Evolutionary conservation across 1,139 yeast genomes (phyloP), one percentile per base, ranked within the genome.

Genomic region (Yamadazyma diospyri): DNA sequence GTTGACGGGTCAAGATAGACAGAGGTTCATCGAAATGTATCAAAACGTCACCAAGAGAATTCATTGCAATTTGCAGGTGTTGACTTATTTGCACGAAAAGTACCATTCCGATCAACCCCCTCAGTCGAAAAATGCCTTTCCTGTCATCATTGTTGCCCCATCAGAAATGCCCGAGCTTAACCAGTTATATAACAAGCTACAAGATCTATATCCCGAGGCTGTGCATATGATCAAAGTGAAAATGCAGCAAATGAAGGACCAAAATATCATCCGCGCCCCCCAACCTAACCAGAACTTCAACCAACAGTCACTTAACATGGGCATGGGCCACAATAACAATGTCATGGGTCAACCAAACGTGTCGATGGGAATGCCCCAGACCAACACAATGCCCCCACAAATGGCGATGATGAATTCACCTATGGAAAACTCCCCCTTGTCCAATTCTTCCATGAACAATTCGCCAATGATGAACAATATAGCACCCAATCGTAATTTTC

Each of bases 161-260:
- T 68, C 66, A 5, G 79, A 74, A 33, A 64, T 75, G 63, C 77
- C 79, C 0, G 81, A 74, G 45, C 57, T 76, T 33, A 57, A 55
- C 35, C 70, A 61, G 29, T 59, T 71, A 32, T 76, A 76, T 47
- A 55, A 59, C 23, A 57, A 67, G 34, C 54, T 76, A 32, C 76
- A 73, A 41, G 76, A 70, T 34, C 49, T 76, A 27, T 76, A 75
- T 41, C 79, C 79, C 0, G 81, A 75, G 40, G 78, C 77, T 0
- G 55, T 73, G 23, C 76, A 69, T 32, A 66, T 62, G 40, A 59
- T 70, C 41, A 76, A 69, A 45, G 51, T 63, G 53, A 71, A 67
- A 38, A 57, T 72, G 43, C 68, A 64, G 34, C 65, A 69, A 39
- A 51, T 67, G 56, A 64, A 66, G 42, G 33, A 32, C 10, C 29